phyloP scores from a whole-genome alignment of 768 basidiomycete genomes.

The Pleurotus djamor region DNA sequence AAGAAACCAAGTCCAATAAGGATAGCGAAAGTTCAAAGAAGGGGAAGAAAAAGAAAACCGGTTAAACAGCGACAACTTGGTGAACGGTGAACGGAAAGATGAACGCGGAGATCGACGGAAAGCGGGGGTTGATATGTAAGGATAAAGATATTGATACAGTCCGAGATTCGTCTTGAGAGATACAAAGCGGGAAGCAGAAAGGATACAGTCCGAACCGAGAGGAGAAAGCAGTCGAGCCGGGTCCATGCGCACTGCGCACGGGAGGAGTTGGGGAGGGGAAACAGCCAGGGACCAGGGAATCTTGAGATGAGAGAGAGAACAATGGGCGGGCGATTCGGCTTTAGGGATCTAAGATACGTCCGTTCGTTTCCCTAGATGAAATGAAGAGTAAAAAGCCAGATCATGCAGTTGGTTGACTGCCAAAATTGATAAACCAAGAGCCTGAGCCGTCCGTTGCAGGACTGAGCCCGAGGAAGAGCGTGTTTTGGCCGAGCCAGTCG shows the following conservation, averaged over 20 bases:
- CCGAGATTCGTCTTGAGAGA: background rate
- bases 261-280: no score
- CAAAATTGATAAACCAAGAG: slow-evolving; percentile 10
- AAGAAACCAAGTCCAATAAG: background rate
- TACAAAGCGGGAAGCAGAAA: background rate
- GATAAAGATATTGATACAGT: background rate
- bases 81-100: background rate
- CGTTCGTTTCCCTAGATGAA: background rate
- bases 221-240: background rate
- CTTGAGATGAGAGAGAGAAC: background rate
- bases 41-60: background rate
- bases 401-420: slow-evolving; percentile 3
- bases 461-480: slow-evolving; percentile 14
- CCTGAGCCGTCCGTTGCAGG: slow-evolving; percentile 13
- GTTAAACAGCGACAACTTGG: background rate
- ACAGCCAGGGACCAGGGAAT: no score
- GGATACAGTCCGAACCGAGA: background rate
- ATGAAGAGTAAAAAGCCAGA: background rate
- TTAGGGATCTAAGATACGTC: background rate
- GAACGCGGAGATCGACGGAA: no score
- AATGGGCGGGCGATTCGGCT: background rate
- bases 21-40: slow-evolving; percentile 2
- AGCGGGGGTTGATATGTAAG: no score
- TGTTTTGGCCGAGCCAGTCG: slow-evolving; percentile 12
- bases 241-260: no score